Evolutionary conservation across 495 filamentous ascomycete genomes (phyloP).

Genomic region (Aspergillus carlsbadensis): DNA sequence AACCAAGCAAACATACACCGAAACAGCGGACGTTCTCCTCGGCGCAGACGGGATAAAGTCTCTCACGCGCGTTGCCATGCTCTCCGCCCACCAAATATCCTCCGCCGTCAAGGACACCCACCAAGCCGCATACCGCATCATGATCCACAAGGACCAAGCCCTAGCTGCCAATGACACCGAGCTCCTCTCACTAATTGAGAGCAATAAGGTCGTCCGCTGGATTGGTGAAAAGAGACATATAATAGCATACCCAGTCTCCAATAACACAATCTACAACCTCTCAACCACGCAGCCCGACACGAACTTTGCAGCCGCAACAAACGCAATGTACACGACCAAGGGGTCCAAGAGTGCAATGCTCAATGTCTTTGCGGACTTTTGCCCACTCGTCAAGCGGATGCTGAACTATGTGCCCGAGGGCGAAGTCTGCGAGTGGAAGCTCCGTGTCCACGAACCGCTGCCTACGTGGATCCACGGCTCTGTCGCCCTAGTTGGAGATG

Average conservation of each 20-base stretch:
- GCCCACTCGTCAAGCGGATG: constrained; percentile 69
- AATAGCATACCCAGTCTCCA: constrained; percentile 77
- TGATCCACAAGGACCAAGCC: constrained; percentile 70
- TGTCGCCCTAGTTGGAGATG: constrained; percentile 73
- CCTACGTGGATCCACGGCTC: constrained; percentile 66
- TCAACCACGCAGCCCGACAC: constrained; percentile 72
- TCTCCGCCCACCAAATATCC: constrained; percentile 51
- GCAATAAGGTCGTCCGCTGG: constrained; percentile 71
- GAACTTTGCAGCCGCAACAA: constrained; percentile 70
- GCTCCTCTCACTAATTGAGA: constrained; percentile 64
- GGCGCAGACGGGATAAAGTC: constrained; percentile 75
- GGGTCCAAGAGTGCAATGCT: constrained; percentile 69
- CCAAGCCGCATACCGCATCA: constrained; percentile 83
- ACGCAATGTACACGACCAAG: constrained; percentile 73
- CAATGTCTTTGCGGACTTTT: constrained; percentile 67
- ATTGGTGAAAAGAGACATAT: constrained; percentile 77
- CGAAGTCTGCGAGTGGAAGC: constrained; percentile 79
- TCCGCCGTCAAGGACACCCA: constrained; percentile 67
- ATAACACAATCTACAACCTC: constrained; percentile 77
- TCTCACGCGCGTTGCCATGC: constrained; percentile 59
- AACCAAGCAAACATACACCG: constrained; percentile 43
- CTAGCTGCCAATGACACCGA: constrained; percentile 55
- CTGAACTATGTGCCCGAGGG: constrained; percentile 76
- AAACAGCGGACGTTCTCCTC: constrained; percentile 68
- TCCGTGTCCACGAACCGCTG: constrained; percentile 67